These are phyloP conservation scores for Yamadazyma friedrichii DNA, from an alignment of 1,139 yeast species.

Conservation along the genomic window DNA sequence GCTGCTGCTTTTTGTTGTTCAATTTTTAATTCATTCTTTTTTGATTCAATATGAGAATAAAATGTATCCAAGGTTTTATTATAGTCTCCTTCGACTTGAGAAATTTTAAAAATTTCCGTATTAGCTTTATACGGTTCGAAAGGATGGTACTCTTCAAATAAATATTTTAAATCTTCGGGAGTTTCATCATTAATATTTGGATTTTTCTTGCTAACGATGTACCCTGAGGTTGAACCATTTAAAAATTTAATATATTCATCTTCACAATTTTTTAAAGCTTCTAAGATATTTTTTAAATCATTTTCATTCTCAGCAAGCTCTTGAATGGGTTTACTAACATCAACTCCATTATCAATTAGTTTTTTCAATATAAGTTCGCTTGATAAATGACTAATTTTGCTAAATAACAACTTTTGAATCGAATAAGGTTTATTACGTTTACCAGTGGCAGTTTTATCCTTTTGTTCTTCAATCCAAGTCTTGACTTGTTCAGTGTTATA, in stretches of 20 bases:
- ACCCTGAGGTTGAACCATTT: slow-evolving; percentile 44
- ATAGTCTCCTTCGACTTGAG: slow-evolving; percentile 62
- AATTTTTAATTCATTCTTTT: slow-evolving; percentile 53
- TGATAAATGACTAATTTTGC: slow-evolving; percentile 71
- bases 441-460: slow-evolving; percentile 21
- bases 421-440: slow-evolving; percentile 53
- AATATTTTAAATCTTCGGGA: slow-evolving; percentile 41
- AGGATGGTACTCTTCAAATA: slow-evolving; percentile 86
- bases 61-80: slow-evolving; percentile 79
- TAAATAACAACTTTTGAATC: slow-evolving; percentile 68
- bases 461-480: slow-evolving; percentile 50
- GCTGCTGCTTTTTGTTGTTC: slow-evolving; percentile 80
- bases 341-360: slow-evolving; percentile 46
- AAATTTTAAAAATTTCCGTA: slow-evolving; percentile 29
- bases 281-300: slow-evolving; percentile 20
- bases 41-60: slow-evolving; percentile 82
- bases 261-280: slow-evolving; percentile 52
- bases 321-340: slow-evolving; percentile 41
- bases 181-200: slow-evolving; percentile 38
- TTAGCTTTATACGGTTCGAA: slow-evolving; percentile 54
- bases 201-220: slow-evolving; percentile 64
- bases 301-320: slow-evolving; percentile 27
- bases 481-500: slow-evolving; percentile 38
- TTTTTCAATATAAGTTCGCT: slow-evolving; percentile 71
- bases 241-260: slow-evolving; percentile 29